Percentiles rank a stretch among this genome's conserved stretches.
phyloP scores from a whole-genome alignment of 208 protist genomes.

The Trypanosoma melophagium region DNA sequence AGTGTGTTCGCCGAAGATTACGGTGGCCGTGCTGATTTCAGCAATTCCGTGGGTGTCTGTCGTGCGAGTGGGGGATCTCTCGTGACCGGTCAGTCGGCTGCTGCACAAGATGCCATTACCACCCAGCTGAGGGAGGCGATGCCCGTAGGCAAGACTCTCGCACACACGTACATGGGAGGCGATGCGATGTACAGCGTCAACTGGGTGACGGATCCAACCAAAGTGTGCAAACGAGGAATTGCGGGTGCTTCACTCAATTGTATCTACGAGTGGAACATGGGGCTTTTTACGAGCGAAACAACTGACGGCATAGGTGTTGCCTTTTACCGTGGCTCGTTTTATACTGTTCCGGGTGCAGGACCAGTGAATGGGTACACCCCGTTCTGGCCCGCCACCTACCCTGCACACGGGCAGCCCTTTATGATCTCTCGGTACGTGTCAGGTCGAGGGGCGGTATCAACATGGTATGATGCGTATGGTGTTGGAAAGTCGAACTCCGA shows the following conservation, averaged over 20 bases:
- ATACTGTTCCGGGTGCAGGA: background rate
- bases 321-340: constrained; percentile 4
- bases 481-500: background rate
- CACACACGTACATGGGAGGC: background rate
- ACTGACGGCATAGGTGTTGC: background rate
- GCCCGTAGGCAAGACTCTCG: too few species aligned
- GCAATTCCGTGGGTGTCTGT: background rate
- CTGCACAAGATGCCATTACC: background rate
- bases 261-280: background rate
- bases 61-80: background rate
- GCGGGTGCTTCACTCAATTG: background rate
- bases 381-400: background rate
- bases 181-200: background rate
- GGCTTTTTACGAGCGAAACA: background rate
- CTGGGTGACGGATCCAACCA: background rate
- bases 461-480: background rate
- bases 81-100: constrained; percentile 2
- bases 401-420: background rate
- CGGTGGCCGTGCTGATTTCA: constrained; percentile 1
- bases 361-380: background rate
- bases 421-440: background rate
- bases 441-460: background rate
- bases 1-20: background rate
- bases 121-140: background rate
- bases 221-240: background rate